Percentiles rank a stretch among this genome's conserved stretches.
Conservation (phyloP, 73 alveolate genomes). For the Tetrahymena thermophila region DNA sequence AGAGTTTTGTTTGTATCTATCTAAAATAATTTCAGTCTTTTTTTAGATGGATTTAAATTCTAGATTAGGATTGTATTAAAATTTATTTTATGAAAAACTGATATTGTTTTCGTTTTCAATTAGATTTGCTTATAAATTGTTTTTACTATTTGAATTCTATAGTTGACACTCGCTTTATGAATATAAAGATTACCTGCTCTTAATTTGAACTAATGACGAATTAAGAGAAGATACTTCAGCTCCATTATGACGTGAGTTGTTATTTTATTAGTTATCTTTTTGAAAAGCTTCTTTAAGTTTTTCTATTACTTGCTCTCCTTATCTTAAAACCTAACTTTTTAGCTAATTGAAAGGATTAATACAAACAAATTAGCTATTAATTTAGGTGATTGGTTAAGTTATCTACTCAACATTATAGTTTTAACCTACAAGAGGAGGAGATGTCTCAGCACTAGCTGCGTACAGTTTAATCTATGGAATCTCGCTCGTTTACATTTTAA, state of each 20-base stretch:
- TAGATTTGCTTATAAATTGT: not conserved
- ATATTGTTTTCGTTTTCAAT: not conserved
- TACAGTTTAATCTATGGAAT: not conserved
- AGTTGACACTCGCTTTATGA: not conserved
- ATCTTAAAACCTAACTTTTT: not conserved
- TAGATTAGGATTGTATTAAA: not conserved
- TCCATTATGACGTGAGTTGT: not conserved
- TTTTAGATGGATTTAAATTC: not conserved
- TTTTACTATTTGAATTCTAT: not conserved
- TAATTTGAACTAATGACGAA: not conserved
- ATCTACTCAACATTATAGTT: not conserved
- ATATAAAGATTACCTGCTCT: not conserved
- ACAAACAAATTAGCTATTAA: not conserved
- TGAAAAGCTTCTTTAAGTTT: not conserved
- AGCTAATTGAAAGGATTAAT: not conserved
- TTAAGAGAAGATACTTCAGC: not conserved
- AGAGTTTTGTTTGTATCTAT: not conserved
- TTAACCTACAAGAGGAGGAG: not conserved
- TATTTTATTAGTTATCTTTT: not conserved
- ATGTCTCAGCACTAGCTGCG: not conserved
- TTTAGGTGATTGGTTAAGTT: not conserved
- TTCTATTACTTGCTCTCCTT: not conserved
- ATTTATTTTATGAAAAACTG: not conserved
- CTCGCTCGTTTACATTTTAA: not conserved
- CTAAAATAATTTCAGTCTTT: not conserved